A percentile compares a stretch with the other conserved stretches of the same genome.
Evolutionary conservation across 345 rosid genomes (phyloP).

Genomic region (Corchorus capsularis): DNA sequence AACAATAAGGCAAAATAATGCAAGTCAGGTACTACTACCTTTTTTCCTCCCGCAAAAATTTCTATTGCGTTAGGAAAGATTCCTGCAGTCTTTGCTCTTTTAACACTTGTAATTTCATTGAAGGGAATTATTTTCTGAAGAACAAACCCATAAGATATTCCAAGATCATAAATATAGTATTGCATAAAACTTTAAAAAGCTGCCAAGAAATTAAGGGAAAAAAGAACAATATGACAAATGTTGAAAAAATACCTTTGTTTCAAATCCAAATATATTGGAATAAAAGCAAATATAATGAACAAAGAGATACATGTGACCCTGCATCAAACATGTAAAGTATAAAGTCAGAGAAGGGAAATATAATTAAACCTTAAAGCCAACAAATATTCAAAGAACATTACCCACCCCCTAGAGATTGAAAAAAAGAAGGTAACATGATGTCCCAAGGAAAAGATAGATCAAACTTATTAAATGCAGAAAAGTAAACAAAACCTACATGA

Average conservation of each 20-base stretch:
- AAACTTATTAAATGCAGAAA: neutral
- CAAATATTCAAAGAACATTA: neutral
- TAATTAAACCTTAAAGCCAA: neutral
- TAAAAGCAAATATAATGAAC: conserved; percentile 81
- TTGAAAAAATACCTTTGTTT: conserved; percentile 76
- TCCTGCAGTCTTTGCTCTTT: conserved; percentile 94
- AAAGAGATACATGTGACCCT: conserved; percentile 98
- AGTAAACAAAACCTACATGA: neutral
- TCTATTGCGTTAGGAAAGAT: conserved; percentile 96
- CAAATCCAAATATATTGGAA: conserved; percentile 98
- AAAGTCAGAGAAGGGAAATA: conserved; percentile 7
- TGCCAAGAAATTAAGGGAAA: conserved; percentile 7
- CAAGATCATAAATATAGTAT: conserved; percentile 20
- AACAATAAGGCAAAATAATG: conserved; percentile 16
- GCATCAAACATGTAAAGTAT: conserved; percentile 34
- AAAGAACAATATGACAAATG: conserved; percentile 8
- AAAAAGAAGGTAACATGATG: neutral
- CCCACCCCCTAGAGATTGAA: neutral
- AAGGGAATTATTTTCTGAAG: conserved; percentile 79
- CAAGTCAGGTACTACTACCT: conserved; percentile 46
- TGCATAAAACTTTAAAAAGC: neutral
- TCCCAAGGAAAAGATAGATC: neutral
- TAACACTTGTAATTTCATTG: conserved; percentile 66
- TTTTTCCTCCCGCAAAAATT: conserved; percentile 76
- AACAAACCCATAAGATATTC: conserved; percentile 20